Percentiles rank a stretch among this genome's conserved stretches.
Conservation (phyloP, 805 yeast species). For the Yarrowia keelungensis region DNA sequence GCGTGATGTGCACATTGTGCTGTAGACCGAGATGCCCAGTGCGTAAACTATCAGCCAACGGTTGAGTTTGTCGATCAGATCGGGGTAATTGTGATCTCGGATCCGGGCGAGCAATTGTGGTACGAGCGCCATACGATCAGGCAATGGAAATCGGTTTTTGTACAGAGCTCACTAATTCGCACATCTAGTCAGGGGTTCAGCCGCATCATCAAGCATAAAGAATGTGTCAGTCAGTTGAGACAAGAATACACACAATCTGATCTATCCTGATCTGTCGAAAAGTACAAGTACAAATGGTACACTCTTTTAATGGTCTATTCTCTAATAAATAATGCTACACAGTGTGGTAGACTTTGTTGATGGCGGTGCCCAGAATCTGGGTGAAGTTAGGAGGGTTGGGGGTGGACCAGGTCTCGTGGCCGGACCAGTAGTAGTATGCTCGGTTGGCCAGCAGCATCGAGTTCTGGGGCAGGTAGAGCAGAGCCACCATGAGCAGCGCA, state of each 20-base stretch:
- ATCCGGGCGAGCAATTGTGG: no score
- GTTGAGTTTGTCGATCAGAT: constrained; percentile 2
- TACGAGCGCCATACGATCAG: no score
- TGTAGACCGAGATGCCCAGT: no score
- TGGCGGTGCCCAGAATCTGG: constrained; percentile 35
- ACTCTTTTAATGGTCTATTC: constrained; percentile 7
- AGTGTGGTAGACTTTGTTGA: constrained; percentile 38
- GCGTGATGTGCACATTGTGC: no score
- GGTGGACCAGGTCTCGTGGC: constrained; percentile 36
- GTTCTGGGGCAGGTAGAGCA: constrained; percentile 38
- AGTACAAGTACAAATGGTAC: not conserved
- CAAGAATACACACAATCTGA: no score
- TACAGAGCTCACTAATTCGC: not conserved
- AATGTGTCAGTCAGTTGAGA: no score
- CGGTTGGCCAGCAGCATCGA: constrained; percentile 34
- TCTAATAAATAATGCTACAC: constrained; percentile 34
- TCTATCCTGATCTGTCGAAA: no score
- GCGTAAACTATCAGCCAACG: no score
- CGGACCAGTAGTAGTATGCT: constrained; percentile 39
- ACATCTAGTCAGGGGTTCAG: not conserved
- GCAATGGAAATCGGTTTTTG: no score
- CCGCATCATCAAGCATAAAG: not conserved
- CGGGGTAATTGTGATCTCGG: no score
- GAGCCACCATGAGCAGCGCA: constrained; percentile 25
- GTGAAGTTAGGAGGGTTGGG: constrained; percentile 35